Percentiles rank a stretch among this genome's conserved stretches.
phyloP scores from a whole-genome alignment of 306 rosid genomes.

The Fragaria iinumae region DNA sequence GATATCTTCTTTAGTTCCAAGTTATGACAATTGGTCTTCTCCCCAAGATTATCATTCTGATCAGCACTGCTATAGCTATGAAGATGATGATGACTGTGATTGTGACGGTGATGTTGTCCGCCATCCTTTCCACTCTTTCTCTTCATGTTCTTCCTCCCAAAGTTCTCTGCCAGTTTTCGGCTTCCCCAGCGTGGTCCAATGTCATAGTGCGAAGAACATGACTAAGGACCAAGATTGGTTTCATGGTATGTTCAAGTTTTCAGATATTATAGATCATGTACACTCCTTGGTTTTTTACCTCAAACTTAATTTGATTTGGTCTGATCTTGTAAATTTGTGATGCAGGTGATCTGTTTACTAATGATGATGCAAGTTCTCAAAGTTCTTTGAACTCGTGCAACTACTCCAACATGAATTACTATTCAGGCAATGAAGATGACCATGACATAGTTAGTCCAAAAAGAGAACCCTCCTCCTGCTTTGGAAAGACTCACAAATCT shows the following conservation, averaged over 20 bases:
- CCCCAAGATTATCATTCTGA: constrained; percentile 32
- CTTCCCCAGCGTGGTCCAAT: constrained; percentile 34
- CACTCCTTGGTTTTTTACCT: background rate
- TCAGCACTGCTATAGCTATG: constrained; percentile 60
- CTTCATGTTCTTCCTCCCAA: constrained; percentile 53
- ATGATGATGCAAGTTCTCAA: constrained; percentile 56
- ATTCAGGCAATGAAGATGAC: constrained; percentile 48
- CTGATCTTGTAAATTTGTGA: background rate
- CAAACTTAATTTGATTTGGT: background rate
- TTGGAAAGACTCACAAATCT: constrained; percentile 32
- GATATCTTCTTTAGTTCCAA: constrained; percentile 54
- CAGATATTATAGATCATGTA: background rate
- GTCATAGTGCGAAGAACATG: constrained; percentile 17
- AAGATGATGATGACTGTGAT: constrained; percentile 38
- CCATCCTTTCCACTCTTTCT: constrained; percentile 48
- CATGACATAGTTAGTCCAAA: constrained; percentile 3
- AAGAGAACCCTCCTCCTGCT: constrained; percentile 26
- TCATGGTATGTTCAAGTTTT: constrained; percentile 39
- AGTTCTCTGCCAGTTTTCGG: constrained; percentile 41
- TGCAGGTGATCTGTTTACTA: constrained; percentile 41
- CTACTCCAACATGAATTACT: constrained; percentile 48
- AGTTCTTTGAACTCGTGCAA: constrained; percentile 57
- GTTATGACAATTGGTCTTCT: constrained; percentile 42
- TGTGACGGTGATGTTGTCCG: constrained; percentile 14
- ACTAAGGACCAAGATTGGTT: constrained; percentile 35